Conservation (phyloP, 202 grass and related monocot species). For the Elaeis oleifera region DNA sequence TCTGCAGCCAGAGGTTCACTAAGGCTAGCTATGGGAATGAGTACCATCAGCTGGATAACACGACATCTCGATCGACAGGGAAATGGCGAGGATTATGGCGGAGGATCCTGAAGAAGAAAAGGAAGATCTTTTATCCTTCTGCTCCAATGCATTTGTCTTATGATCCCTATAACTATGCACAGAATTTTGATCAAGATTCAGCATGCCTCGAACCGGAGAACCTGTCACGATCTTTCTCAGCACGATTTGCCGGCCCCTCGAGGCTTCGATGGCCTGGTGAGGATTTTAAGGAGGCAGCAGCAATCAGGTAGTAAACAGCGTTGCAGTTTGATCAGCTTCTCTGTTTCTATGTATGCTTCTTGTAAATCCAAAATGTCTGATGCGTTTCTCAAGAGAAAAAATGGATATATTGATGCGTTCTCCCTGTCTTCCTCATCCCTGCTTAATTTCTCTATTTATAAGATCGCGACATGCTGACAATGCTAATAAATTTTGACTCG, state of each 20-base stretch:
- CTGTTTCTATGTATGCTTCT: too few relatives aligned
- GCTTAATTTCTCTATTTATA: too few relatives aligned
- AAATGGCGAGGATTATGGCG: conserved; percentile 58
- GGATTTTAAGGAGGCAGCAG: too few relatives aligned
- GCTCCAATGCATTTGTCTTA: conserved; percentile 41
- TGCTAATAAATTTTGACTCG: too few relatives aligned
- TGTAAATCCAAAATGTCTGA: too few relatives aligned
- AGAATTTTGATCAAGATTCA: conserved; percentile 76
- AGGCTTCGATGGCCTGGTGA: conserved; percentile 6
- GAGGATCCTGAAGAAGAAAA: conserved; percentile 68
- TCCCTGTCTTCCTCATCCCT: too few relatives aligned
- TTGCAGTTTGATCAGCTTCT: too few relatives aligned
- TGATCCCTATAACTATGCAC: conserved; percentile 60
- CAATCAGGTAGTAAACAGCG: too few relatives aligned
- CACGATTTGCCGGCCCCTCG: conserved; percentile 53
- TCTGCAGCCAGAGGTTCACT: neutral
- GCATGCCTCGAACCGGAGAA: conserved; percentile 69
- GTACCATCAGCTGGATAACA: conserved; percentile 6
- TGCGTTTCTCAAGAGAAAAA: too few relatives aligned
- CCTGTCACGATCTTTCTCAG: conserved; percentile 76
- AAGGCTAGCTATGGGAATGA: neutral
- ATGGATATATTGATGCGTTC: too few relatives aligned
- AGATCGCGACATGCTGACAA: too few relatives aligned
- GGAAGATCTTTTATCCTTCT: conserved; percentile 38
- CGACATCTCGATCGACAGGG: conserved; percentile 1